Evolutionary conservation across 2,329 filamentous ascomycete species (phyloP).

Genomic region (Cladophialophora bantiana): DNA sequence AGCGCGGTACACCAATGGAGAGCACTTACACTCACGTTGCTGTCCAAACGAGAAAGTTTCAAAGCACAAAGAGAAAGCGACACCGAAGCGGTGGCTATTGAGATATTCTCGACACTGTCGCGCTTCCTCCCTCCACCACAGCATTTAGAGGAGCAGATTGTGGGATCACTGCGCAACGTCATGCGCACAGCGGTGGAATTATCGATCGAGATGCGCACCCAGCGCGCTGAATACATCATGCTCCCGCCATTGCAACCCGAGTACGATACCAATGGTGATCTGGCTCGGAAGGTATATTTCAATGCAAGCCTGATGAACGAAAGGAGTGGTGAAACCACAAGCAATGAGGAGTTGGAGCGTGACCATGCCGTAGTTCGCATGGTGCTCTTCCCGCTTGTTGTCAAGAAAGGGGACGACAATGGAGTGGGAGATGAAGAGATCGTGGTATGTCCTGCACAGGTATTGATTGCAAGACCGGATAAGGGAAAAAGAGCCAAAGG

Average conservation of each 20-base stretch:
- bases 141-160: constrained; percentile 79
- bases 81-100: constrained; percentile 93
- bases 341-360: constrained; percentile 81
- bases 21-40: constrained; percentile 88
- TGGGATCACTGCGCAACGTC: constrained; percentile 84
- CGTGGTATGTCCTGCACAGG: constrained; percentile 93
- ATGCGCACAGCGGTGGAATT: constrained; percentile 87
- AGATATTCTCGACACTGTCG: constrained; percentile 83
- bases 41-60: constrained; percentile 82
- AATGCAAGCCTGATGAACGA: constrained; percentile 96
- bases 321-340: constrained; percentile 72
- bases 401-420: constrained; percentile 90
- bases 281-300: constrained; percentile 86
- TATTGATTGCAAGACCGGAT: constrained; percentile 71
- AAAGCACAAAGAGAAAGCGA: constrained; percentile 82
- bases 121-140: constrained; percentile 85
- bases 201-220: constrained; percentile 95
- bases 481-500: constrained; percentile 50
- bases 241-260: constrained; percentile 92
- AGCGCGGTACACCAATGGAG: constrained; percentile 97
- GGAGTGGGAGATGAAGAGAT: constrained; percentile 92
- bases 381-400: constrained; percentile 93
- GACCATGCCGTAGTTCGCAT: constrained; percentile 81
- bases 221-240: constrained; percentile 98
- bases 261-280: constrained; percentile 90